Percentiles rank a stretch among this genome's conserved stretches.
Conservation (phyloP, 139 green algal species). For the Picochlorum sp. region DNA sequence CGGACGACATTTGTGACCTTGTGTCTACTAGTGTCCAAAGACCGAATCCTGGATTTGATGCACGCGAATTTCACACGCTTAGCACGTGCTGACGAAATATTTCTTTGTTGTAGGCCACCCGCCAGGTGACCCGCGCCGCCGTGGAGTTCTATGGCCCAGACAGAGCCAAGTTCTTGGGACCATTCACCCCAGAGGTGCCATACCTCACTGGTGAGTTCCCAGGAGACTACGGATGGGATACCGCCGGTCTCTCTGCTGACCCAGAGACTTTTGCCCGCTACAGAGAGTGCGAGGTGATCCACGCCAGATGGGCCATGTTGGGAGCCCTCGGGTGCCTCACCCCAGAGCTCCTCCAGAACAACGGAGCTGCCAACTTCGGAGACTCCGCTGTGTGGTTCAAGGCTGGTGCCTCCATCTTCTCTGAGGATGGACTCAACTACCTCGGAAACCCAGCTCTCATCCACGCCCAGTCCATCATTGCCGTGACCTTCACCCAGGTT, state of each 20-base stretch:
- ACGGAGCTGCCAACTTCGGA: conserved; percentile 34
- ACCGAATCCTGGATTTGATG: too few relatives aligned
- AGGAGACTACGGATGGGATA: conserved; percentile 94
- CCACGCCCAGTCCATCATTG: conserved; percentile 76
- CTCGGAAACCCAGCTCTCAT: too few relatives aligned
- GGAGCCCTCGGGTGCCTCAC: too few relatives aligned
- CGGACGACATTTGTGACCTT: too few relatives aligned
- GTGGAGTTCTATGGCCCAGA: conserved; percentile 40
- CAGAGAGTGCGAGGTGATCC: too few relatives aligned
- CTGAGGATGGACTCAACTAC: too few relatives aligned
- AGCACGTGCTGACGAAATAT: too few relatives aligned
- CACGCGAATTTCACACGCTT: neutral
- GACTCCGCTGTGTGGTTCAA: too few relatives aligned
- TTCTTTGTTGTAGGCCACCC: conserved; percentile 27
- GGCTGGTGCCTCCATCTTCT: too few relatives aligned
- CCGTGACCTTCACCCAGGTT: conserved; percentile 55
- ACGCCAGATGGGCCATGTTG: too few relatives aligned
- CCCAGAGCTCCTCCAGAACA: conserved; percentile 53
- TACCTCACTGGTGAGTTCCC: conserved; percentile 83
- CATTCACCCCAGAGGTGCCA: conserved; percentile 51
- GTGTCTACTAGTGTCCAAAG: too few relatives aligned
- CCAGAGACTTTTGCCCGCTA: too few relatives aligned
- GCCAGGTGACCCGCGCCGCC: conserved; percentile 37
- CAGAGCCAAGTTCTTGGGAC: conserved; percentile 64
- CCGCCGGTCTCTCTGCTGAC: conserved; percentile 85